Conservation (phyloP, 495 filamentous ascomycete genomes). For the Baudoinia panamericana region DNA sequence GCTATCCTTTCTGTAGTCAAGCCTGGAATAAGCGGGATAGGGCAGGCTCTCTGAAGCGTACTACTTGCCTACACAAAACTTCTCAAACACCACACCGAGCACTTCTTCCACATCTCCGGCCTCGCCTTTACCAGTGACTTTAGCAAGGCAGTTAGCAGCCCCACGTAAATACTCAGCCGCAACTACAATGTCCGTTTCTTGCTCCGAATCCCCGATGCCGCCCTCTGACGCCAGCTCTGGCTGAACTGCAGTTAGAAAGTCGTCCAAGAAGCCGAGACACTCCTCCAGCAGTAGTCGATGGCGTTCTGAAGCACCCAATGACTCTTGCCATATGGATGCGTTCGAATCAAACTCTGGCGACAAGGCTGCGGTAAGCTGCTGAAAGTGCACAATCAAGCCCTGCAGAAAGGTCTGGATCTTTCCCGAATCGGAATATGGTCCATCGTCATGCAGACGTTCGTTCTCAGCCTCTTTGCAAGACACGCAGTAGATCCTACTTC, state of each 20-base stretch:
- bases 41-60: too few relatives aligned
- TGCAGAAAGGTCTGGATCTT: slow-evolving; percentile 55
- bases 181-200: slow-evolving; percentile 68
- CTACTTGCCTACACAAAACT: slow-evolving; percentile 74
- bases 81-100: slow-evolving; percentile 94
- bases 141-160: slow-evolving; percentile 66
- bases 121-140: slow-evolving; percentile 78
- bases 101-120: slow-evolving; percentile 93
- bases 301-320: slow-evolving; percentile 78
- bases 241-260: slow-evolving; percentile 41
- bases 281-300: slow-evolving; percentile 67
- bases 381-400: slow-evolving; percentile 54
- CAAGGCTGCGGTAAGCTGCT: slow-evolving; percentile 53
- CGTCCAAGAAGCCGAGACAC: slow-evolving; percentile 54
- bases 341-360: slow-evolving; percentile 28
- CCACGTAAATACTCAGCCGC: slow-evolving; percentile 82
- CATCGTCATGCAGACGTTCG: slow-evolving; percentile 9
- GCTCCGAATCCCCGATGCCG: too few relatives aligned
- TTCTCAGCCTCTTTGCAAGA: slow-evolving; percentile 45
- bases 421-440: slow-evolving; percentile 40
- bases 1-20: too few relatives aligned
- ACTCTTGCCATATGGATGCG: slow-evolving; percentile 58
- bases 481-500: slow-evolving; percentile 44
- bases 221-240: too few relatives aligned
- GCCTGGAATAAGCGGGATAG: too few relatives aligned